A percentile compares a stretch with the other conserved stretches of the same genome.
Evolutionary conservation across 202 grass and related monocot genomes (phyloP).

Genomic region (Thinopyrum obtusiflorum): DNA sequence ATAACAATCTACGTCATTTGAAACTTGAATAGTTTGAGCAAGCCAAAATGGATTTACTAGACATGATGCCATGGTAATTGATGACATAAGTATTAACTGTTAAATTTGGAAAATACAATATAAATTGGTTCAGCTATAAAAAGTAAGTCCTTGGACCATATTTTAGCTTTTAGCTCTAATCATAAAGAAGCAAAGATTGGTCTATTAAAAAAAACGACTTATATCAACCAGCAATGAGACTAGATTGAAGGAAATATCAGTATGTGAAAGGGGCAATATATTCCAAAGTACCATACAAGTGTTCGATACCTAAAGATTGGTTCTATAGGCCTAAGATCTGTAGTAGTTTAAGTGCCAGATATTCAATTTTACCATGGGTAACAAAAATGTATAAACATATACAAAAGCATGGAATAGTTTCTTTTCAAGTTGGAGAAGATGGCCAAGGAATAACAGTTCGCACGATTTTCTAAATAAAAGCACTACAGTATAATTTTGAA

Average conservation of each 20-base stretch:
- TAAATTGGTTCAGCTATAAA: neutral
- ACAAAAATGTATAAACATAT: neutral
- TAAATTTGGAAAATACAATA: neutral
- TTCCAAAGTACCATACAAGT: neutral
- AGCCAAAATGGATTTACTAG: neutral
- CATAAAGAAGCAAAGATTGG: neutral
- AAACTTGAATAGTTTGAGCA: slow-evolving; percentile 4
- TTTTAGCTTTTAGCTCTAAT: neutral
- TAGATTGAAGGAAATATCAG: neutral
- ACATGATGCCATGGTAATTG: neutral
- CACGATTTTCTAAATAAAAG: neutral
- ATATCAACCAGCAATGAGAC: neutral
- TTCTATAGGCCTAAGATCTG: neutral
- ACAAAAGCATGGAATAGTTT: neutral
- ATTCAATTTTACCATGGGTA: neutral
- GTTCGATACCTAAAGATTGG: neutral
- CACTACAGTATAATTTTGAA: neutral
- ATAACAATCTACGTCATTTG: neutral
- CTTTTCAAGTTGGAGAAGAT: slow-evolving; percentile 14
- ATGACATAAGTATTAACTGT: neutral
- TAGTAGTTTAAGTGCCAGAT: neutral
- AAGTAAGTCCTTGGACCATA: neutral
- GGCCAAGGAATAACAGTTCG: neutral
- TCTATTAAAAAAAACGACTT: neutral
- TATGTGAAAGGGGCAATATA: neutral